Percentiles rank a stretch among this genome's conserved stretches.
phyloP scores from a whole-genome alignment of 768 basidiomycete genomes.

The Calocybe cyanea region DNA sequence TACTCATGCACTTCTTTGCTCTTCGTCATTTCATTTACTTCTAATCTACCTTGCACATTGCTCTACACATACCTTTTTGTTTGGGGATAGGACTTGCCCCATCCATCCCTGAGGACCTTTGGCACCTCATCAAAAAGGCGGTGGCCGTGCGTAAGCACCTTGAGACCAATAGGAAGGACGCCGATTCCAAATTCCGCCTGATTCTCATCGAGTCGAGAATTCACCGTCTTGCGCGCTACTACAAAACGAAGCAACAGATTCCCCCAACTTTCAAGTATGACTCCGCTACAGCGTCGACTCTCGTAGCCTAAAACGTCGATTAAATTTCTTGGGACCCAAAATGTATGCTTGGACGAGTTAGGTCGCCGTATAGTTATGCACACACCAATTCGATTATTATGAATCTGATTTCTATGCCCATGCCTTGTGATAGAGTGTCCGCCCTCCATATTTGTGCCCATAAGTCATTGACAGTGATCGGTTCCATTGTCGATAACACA shows the following conservation, averaged over 20 bases:
- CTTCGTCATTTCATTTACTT: conserved; percentile 12
- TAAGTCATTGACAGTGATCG: too few relatives aligned
- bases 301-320: conserved; percentile 85
- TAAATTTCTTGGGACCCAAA: conserved; percentile 3
- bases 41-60: conserved; percentile 11
- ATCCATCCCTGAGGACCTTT: conserved; percentile 97
- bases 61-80: conserved; percentile 39
- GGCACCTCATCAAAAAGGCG: conserved; percentile 99
- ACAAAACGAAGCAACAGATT: conserved; percentile 98
- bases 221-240: conserved; percentile 95
- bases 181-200: conserved; percentile 78
- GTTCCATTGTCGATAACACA: too few relatives aligned
- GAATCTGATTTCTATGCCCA: too few relatives aligned
- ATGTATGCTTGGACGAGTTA: background rate
- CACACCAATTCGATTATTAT: too few relatives aligned
- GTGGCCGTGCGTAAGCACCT: conserved; percentile 99
- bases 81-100: conserved; percentile 88
- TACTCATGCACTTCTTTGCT: conserved; percentile 24
- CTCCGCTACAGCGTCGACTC: conserved; percentile 88
- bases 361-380: too few relatives aligned
- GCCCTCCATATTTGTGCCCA: too few relatives aligned
- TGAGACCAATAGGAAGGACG: conserved; percentile 84
- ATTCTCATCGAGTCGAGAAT: conserved; percentile 99
- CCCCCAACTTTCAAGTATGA: conserved; percentile 99
- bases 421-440: too few relatives aligned